Evolutionary conservation across 805 yeast genomes (phyloP).

Genomic region (Torulaspora quercuum): DNA sequence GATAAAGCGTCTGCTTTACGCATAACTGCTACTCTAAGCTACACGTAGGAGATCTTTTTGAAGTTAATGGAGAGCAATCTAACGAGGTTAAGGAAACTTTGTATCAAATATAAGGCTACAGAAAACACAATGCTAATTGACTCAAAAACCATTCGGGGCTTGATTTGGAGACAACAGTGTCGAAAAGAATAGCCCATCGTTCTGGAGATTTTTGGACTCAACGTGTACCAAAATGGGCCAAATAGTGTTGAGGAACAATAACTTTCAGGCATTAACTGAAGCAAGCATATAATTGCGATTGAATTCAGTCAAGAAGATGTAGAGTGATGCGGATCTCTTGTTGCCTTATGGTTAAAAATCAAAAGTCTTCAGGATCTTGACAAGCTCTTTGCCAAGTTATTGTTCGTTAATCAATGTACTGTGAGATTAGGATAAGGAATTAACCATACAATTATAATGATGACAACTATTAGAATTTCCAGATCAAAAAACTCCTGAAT

Average conservation of each 20-base stretch:
- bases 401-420: conserved; percentile 29
- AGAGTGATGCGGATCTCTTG: conserved; percentile 18
- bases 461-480: conserved; percentile 35
- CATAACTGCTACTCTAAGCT: conserved; percentile 34
- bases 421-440: conserved; percentile 38
- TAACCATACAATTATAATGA: conserved; percentile 42
- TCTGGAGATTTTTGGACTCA: conserved; percentile 39
- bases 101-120: conserved; percentile 39
- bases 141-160: conserved; percentile 36
- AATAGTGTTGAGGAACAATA: conserved; percentile 40
- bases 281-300: conserved; percentile 38
- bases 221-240: conserved; percentile 49
- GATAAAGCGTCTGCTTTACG: conserved; percentile 35
- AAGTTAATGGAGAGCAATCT: conserved; percentile 12
- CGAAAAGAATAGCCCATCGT: conserved; percentile 32
- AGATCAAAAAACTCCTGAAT: conserved; percentile 12
- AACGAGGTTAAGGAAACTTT: conserved; percentile 31
- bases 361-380: conserved; percentile 41
- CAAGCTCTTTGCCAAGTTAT: conserved; percentile 38
- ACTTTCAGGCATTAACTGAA: conserved; percentile 49
- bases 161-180: conserved; percentile 40
- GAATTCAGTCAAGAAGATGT: conserved; percentile 40
- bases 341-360: conserved; percentile 24
- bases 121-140: conserved; percentile 46
- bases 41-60: conserved; percentile 19